These are phyloP conservation scores for Rhodotorula sp. DNA, from an alignment of 1,284 basidiomycete species.

Conservation along the genomic window DNA sequence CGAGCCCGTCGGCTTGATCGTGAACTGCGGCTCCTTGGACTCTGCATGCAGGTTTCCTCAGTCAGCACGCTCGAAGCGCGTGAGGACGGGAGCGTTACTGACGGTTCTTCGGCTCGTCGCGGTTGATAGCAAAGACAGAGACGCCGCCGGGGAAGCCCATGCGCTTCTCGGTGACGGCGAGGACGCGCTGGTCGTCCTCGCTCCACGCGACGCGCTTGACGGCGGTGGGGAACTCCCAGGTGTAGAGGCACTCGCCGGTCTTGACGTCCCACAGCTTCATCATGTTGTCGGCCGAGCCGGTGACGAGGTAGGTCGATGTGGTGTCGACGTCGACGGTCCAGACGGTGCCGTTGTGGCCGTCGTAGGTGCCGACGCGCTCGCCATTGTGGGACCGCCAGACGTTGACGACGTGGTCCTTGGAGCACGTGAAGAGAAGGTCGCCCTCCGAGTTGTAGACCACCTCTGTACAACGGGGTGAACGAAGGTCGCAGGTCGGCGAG, in stretches of 20 bases:
- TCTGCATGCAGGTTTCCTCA: slow-evolving; percentile 16
- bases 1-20: slow-evolving; percentile 86
- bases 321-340: slow-evolving; percentile 96
- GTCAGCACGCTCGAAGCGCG: not conserved
- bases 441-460: slow-evolving; percentile 82
- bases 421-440: slow-evolving; percentile 92
- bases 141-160: slow-evolving; percentile 84
- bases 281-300: slow-evolving; percentile 83
- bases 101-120: slow-evolving; percentile 70
- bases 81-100: slow-evolving; percentile 56
- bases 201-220: slow-evolving; percentile 92
- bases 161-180: slow-evolving; percentile 95
- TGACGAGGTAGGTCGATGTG: slow-evolving; percentile 80
- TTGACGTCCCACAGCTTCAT: slow-evolving; percentile 89
- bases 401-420: slow-evolving; percentile 94
- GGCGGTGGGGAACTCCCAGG: slow-evolving; percentile 97
- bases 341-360: slow-evolving; percentile 93
- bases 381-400: slow-evolving; percentile 87
- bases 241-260: slow-evolving; percentile 85
- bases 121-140: slow-evolving; percentile 84
- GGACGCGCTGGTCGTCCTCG: slow-evolving; percentile 75
- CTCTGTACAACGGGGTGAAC: slow-evolving; percentile 43
- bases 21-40: slow-evolving; percentile 74
- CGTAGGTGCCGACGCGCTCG: slow-evolving; percentile 93
- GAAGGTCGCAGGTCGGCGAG: not conserved